Evolutionary conservation across 441 rosid species (phyloP), one percentile per base, ranked within the genome.

Genomic region (Kokia cookei): DNA sequence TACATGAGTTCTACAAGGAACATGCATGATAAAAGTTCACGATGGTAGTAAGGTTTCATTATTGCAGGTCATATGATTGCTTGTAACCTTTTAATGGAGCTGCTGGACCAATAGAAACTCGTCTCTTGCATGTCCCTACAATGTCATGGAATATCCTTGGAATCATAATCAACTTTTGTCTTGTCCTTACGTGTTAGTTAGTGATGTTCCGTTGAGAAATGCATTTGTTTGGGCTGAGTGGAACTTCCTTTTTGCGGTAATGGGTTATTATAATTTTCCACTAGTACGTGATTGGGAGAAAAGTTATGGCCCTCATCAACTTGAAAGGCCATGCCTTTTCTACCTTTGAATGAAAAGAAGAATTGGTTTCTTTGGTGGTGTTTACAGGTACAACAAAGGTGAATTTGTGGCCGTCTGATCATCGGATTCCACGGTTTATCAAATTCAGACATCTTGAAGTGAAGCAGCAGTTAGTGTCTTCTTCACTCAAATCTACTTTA

Each of bases 151-250:
- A 9, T 55, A 2, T 55, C 2, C 15, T 29, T 3, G 35, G 35
- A 59, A 59, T 59, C 27, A 12, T 59, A 59, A 37, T 26, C 32
- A 11, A 26, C 1, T 19, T 50, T 43, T 71, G 2, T 66, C 55
- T 47, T 45, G 74, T 43, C 32, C n/a, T 37, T 37, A 63, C 11
- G 4, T 13, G 27, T 47, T 13, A 0, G n/a, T 79, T 60, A 71
- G 62, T 61, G 63, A 12, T 57, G 69, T 67, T 74, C 65, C 17
- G 17, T 59, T 15, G 22, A 51, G 40, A 64, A 22, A 29, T 57
- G 69, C 48, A n/a, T 63, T 63, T 63, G 48, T 37, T 63, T 37
- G 40, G 67, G 48, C 14, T 42, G 78, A 71, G 80, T 77, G 79
- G 15, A 37, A 37, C 40, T 47, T 47, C 15, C 11, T 37, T 35